phyloP scores from a whole-genome alignment of 2,329 filamentous ascomycete species.

The Monosporascus sp. region DNA sequence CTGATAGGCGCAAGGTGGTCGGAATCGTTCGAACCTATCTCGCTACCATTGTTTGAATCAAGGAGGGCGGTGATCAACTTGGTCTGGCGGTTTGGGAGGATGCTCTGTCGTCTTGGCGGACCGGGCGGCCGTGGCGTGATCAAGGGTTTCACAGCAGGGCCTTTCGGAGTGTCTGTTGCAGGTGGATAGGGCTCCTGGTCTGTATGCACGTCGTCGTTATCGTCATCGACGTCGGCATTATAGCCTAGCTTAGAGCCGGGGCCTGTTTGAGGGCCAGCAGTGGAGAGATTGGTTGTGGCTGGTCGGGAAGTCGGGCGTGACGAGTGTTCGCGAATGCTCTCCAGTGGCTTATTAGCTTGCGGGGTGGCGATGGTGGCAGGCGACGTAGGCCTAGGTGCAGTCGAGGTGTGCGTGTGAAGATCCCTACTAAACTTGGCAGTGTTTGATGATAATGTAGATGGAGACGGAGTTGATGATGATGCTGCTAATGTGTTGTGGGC shows the following conservation, averaged over 20 bases:
- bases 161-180: background rate
- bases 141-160: slow-evolving; percentile 4
- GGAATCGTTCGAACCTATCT: slow-evolving; percentile 34
- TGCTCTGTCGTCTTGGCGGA: slow-evolving; percentile 36
- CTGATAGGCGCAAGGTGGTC: slow-evolving; percentile 34
- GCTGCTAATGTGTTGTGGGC: background rate
- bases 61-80: slow-evolving; percentile 49
- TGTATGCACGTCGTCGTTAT: background rate
- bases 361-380: no score
- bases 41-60: slow-evolving; percentile 35
- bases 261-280: background rate
- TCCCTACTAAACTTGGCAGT: background rate
- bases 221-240: background rate
- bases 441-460: background rate
- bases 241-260: background rate
- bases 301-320: background rate
- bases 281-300: background rate
- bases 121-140: slow-evolving; percentile 22
- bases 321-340: background rate
- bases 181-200: background rate
- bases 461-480: background rate
- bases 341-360: background rate
- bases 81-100: slow-evolving; percentile 39
- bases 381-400: no score
- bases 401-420: background rate